Base-by-base conservation (phyloP, 257 asterid species). In the Solanum pinnatisectum region DNA sequence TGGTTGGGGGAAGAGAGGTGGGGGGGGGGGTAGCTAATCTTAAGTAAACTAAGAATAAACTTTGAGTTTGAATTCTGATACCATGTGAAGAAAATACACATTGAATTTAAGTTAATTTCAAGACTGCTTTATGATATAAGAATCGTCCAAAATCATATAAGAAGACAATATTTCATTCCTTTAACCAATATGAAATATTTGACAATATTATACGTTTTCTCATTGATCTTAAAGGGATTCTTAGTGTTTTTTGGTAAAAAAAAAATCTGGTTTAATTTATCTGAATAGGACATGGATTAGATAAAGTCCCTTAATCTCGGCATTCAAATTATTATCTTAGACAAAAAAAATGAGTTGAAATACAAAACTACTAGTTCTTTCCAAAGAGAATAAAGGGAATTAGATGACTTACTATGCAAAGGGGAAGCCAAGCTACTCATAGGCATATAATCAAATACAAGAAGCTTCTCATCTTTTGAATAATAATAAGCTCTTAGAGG, bases 381-480 rank as follows among this genome's bases (percentile, higher is more conserved):
- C 23, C 59, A 14, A 49, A 15, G 59, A 49, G 22, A 49, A 49
- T 14, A 49, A 49, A 49, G 60, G 22, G 22, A 65, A 6, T 30
- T 30, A 86, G 72, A 40, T 42, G 30, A 36, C 39, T 23, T 87
- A 91, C 92, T 86, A 27, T 91, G 92, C 22, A 92, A 83, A 70
- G 82, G 39, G 25, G 87, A 63, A 67, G 91, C 88, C 59, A 92
- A 35, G 42, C 87, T 89, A 27, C 86, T 86, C 77, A 20, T 79
- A 40, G 79, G 25, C 44, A 78, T 86, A 44, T 89, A 87, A 84
- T 91, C 91, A 44, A 84, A 91, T 78, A 91, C 88, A 88, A 92
- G 85, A 85, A 92, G 35, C 86, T 73, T 84, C 82, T 89, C 91
- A 59, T 84, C 82, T 23, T 15, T 79, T 8, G 59, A 14, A 76